Evolutionary conservation across 169 alveolate genomes (phyloP).

Genomic region (Fabrea salina): DNA sequence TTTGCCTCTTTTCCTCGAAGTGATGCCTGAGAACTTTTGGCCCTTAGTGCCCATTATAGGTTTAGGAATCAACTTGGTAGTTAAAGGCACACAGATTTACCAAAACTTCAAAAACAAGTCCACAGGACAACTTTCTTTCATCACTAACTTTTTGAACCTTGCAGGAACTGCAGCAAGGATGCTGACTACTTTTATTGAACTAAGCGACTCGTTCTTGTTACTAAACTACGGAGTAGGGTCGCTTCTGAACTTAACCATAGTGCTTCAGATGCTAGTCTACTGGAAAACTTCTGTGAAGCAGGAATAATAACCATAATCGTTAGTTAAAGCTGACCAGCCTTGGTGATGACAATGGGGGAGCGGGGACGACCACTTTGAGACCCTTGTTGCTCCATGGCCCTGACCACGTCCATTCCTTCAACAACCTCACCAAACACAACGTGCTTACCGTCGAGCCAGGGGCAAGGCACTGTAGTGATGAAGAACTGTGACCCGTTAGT

Average conservation of each 20-base stretch:
- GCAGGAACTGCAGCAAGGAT: conserved; percentile 44
- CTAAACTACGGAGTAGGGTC: conserved; percentile 4
- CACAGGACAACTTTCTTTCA: conserved; percentile 52
- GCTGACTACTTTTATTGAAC: conserved; percentile 46
- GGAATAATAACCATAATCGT: not conserved
- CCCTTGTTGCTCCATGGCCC: conserved; percentile 88
- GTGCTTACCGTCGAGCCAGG: conserved; percentile 97
- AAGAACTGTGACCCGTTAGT: conserved; percentile 97
- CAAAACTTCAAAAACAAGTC: conserved; percentile 37
- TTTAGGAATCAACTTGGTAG: conserved; percentile 4
- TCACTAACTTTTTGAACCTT: conserved; percentile 46
- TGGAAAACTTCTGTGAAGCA: conserved; percentile 42
- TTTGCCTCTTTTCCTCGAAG: conserved; percentile 22
- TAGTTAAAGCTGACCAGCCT: conserved; percentile 27
- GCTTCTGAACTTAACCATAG: conserved; percentile 25
- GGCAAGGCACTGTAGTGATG: conserved; percentile 91
- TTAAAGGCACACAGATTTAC: conserved; percentile 41
- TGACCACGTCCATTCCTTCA: conserved; percentile 91
- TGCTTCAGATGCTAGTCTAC: conserved; percentile 30
- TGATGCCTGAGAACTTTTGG: conserved; percentile 45
- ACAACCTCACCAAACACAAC: conserved; percentile 95
- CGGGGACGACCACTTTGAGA: conserved; percentile 71
- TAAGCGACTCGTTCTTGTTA: conserved; percentile 36
- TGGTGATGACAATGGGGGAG: conserved; percentile 22
- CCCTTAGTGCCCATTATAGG: not conserved